Base-by-base conservation (phyloP, 768 basidiomycete genomes). In the Naganishia vaughanmartiniae region DNA sequence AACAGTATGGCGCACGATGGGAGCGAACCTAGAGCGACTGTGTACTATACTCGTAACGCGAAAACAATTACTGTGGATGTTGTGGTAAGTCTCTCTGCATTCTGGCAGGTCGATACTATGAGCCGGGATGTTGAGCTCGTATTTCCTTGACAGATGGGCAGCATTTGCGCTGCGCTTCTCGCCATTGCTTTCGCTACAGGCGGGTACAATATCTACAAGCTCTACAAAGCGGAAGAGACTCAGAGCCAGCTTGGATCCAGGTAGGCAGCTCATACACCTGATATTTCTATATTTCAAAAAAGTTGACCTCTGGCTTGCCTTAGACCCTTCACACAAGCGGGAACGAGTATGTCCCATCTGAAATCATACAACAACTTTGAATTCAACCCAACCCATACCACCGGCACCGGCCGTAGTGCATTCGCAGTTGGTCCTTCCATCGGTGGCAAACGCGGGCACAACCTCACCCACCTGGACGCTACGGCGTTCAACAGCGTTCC, bases 311-410 rank as follows among this genome's bases (percentile, higher is more conserved):
- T 7, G 6, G 9, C 21, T 15, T 36, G 36, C 34, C 60, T 63
- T 34, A 24, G 60, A 24, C 39, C 60, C 5, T 63, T 63, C 30
- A 15, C 39, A n/a, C 60, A 42, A 63, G 24, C n/a, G 11, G 60
- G 60, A 30, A 63, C 60, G 31, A 34, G 39, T 19, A 63, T 63
- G 60, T 63, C 60, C n/a, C 60, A 63, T 15, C 5, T 63, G 19
- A 63, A 63, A 45, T 63, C 60, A 21, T 63, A 63, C 26, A 63
- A 63, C 60, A 63, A 63, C 39, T 63, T 63, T 45, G 60, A 63
- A 63, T 63, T 26, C 60, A 26, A 63, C 26, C 60, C 60, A 1
- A 45, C 60, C 60, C 21, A 12, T 10, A 63, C 60, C 2, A 63
- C 36, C 24, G 36, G 12, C n/a, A 26, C 60, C 14, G 31, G 57